Conservation (phyloP, 495 filamentous ascomycete species). For the Bombardia bombarda region DNA sequence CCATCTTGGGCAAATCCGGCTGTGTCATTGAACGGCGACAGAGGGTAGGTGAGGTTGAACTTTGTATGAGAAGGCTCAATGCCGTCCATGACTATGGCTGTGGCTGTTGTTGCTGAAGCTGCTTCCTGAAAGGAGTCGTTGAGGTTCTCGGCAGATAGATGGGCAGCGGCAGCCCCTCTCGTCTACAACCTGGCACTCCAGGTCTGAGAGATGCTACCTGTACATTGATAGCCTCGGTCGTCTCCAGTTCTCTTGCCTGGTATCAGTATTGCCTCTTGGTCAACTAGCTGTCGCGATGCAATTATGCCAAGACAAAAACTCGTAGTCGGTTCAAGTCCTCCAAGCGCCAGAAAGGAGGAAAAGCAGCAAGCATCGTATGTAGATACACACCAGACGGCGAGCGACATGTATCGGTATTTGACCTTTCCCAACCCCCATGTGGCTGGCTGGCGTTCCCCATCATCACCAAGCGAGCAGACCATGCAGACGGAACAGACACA, state of each 20-base stretch:
- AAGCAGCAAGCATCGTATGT: no score
- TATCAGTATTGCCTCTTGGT: neutral
- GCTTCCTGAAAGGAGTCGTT: no score
- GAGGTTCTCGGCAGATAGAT: neutral
- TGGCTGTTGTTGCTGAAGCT: conserved; percentile 1
- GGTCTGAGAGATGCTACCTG: neutral
- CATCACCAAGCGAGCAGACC: neutral
- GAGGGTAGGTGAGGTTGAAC: conserved; percentile 21
- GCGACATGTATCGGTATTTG: no score
- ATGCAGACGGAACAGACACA: neutral
- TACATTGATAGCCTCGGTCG: neutral
- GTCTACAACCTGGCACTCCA: neutral
- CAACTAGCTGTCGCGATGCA: neutral
- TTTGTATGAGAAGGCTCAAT: conserved; percentile 15
- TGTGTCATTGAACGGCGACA: conserved; percentile 7
- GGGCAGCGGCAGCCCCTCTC: neutral
- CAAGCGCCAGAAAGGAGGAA: no score
- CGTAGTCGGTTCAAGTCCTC: no score
- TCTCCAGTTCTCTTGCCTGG: neutral
- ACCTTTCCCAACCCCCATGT: neutral
- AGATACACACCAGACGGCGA: no score
- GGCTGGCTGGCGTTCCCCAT: neutral
- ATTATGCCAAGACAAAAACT: neutral
- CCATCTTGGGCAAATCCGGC: no score
- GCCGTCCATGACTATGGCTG: conserved; percentile 5